A percentile compares a stretch with the other conserved stretches of the same genome.
phyloP scores from a whole-genome alignment of 1,139 yeast genomes.

The Candida sp. region DNA sequence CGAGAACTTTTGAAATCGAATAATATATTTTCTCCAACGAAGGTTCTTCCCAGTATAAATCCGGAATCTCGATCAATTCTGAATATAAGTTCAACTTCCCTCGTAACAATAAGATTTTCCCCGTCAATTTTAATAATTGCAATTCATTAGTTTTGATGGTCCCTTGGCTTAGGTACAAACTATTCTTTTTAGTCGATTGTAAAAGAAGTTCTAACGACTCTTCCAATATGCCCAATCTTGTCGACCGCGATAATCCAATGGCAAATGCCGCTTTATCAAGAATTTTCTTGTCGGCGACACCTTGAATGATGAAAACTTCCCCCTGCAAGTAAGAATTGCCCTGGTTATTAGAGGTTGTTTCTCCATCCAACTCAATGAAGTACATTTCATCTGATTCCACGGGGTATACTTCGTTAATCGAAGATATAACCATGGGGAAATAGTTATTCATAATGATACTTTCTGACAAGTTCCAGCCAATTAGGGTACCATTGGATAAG shows the following conservation, averaged over 20 bases:
- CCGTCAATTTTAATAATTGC: constrained; percentile 68
- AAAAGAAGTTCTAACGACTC: constrained; percentile 67
- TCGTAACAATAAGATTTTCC: constrained; percentile 67
- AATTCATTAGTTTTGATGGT: constrained; percentile 54
- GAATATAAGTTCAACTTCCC: constrained; percentile 83
- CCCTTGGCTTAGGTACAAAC: constrained; percentile 68
- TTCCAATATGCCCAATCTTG: constrained; percentile 79
- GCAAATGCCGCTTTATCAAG: constrained; percentile 88
- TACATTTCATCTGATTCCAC: constrained; percentile 86
- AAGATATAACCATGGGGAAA: constrained; percentile 39
- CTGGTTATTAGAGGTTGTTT: constrained; percentile 21
- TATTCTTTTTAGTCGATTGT: constrained; percentile 56
- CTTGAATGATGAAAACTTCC: constrained; percentile 65
- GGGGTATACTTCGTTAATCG: constrained; percentile 38
- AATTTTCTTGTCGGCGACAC: constrained; percentile 44
- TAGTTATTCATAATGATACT: constrained; percentile 43
- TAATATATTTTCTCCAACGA: constrained; percentile 72
- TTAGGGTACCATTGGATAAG: constrained; percentile 69
- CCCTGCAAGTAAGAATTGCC: constrained; percentile 53
- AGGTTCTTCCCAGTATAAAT: constrained; percentile 91
- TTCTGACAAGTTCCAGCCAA: constrained; percentile 79
- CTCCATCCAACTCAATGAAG: constrained; percentile 51
- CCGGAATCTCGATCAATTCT: constrained; percentile 92
- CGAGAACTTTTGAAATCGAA: constrained; percentile 66
- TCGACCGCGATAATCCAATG: constrained; percentile 81